These are phyloP conservation scores for Setomelanomma holmii DNA, from an alignment of 2,329 filamentous ascomycete genomes.

Conservation along the genomic window DNA sequence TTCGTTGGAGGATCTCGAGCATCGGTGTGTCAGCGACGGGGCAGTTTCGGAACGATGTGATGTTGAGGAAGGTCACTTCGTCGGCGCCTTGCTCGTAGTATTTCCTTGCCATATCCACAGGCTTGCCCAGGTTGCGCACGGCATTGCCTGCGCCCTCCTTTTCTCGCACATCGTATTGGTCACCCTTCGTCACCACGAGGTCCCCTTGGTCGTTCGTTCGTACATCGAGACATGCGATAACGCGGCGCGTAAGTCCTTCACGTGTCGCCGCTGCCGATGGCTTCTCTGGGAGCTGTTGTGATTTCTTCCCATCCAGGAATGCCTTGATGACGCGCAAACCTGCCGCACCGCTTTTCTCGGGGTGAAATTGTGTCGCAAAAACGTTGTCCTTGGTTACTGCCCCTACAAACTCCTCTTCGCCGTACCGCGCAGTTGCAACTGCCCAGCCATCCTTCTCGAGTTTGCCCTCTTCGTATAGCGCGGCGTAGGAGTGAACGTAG, in stretches of 20 bases:
- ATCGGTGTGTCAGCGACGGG: slow-evolving; percentile 92
- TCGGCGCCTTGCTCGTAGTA: slow-evolving; percentile 98
- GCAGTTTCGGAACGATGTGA: slow-evolving; percentile 96
- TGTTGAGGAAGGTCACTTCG: slow-evolving; percentile 97
- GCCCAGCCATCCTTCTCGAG: slow-evolving; percentile 86
- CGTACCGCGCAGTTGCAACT: slow-evolving; percentile 90
- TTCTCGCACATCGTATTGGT: slow-evolving; percentile 97
- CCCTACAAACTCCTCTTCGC: slow-evolving; percentile 87
- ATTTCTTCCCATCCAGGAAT: slow-evolving; percentile 78
- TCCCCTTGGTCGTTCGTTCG: slow-evolving; percentile 93
- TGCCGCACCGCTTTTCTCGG: slow-evolving; percentile 93
- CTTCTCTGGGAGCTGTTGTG: slow-evolving; percentile 58
- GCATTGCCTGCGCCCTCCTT: slow-evolving; percentile 67
- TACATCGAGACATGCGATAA: slow-evolving; percentile 96
- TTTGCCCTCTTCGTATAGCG: slow-evolving; percentile 73
- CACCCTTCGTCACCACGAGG: slow-evolving; percentile 96
- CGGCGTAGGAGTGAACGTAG: slow-evolving; percentile 95
- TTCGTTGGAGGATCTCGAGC: slow-evolving; percentile 88
- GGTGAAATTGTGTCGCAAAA: slow-evolving; percentile 94
- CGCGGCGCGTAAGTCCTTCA: slow-evolving; percentile 84
- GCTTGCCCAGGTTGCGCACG: slow-evolving; percentile 94
- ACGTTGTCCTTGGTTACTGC: slow-evolving; percentile 86
- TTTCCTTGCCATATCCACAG: slow-evolving; percentile 88
- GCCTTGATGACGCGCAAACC: slow-evolving; percentile 83
- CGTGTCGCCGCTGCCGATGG: slow-evolving; percentile 38